Percentiles rank a stretch among this genome's conserved stretches.
These are phyloP conservation scores for Syzygium aromaticum DNA, from an alignment of 345 rosid genomes.

Conservation along the genomic window DNA sequence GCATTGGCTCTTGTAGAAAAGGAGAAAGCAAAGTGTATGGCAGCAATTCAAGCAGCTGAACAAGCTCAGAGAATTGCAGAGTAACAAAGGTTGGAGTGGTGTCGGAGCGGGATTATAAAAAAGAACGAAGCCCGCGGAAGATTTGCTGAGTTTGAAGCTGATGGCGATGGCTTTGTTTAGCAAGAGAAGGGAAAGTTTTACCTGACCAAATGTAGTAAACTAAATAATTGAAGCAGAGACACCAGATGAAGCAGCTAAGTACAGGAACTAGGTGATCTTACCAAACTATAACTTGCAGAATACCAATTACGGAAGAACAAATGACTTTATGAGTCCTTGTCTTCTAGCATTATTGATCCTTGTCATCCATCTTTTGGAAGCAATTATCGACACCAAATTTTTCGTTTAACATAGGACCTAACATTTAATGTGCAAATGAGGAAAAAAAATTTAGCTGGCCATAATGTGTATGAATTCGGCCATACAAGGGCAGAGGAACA, in stretches of 20 bases:
- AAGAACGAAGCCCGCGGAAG: neutral
- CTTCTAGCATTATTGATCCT: too few relatives aligned
- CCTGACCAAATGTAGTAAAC: neutral
- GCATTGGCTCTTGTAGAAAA: slow-evolving; percentile 46
- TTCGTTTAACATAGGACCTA: too few relatives aligned
- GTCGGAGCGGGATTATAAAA: neutral
- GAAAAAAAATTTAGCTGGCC: too few relatives aligned
- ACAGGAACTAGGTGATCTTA: neutral
- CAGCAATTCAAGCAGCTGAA: slow-evolving; percentile 55
- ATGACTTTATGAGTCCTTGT: neutral
- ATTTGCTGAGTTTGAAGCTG: neutral
- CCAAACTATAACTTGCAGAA: neutral
- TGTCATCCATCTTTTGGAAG: too few relatives aligned
- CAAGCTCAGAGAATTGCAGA: slow-evolving; percentile 45
- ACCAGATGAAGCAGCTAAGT: neutral
- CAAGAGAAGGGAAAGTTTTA: slow-evolving; percentile 10
- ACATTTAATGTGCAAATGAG: too few relatives aligned
- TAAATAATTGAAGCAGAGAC: neutral
- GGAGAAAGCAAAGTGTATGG: slow-evolving; percentile 51
- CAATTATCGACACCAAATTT: too few relatives aligned
- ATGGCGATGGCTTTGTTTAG: neutral
- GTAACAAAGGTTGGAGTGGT: neutral
- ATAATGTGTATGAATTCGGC: too few relatives aligned
- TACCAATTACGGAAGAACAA: neutral
- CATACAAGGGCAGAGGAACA: too few relatives aligned